phyloP scores from a whole-genome alignment of 1,139 yeast species.

The Diutina sp. region DNA sequence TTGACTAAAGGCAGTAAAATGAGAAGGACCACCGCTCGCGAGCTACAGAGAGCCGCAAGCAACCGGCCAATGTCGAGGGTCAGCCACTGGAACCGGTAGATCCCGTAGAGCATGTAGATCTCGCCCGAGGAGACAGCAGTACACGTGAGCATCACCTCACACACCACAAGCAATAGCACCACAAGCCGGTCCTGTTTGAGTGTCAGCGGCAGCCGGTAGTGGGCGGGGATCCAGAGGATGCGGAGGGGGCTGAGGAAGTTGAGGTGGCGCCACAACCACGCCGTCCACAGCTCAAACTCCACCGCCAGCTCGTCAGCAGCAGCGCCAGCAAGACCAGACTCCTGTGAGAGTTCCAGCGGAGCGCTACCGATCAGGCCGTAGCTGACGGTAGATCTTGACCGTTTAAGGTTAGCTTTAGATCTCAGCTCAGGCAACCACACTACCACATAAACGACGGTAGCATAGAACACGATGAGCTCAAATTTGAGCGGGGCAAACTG shows the following conservation, averaged over 20 bases:
- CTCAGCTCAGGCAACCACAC: conserved; percentile 48
- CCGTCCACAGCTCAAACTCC: not conserved
- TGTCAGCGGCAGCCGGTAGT: conserved; percentile 12
- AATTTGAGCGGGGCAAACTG: conserved; percentile 21
- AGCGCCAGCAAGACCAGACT: not conserved
- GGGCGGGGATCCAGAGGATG: conserved; percentile 23
- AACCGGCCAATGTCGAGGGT: conserved; percentile 47
- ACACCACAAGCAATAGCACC: conserved; percentile 30
- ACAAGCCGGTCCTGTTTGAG: conserved; percentile 12
- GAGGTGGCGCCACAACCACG: not conserved
- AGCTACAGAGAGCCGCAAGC: conserved; percentile 39
- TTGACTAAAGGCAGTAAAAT: conserved; percentile 22
- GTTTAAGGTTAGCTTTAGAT: conserved; percentile 23
- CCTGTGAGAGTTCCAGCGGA: not conserved
- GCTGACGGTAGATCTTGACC: not conserved
- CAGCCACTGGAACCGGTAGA: conserved; percentile 46
- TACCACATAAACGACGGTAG: conserved; percentile 17
- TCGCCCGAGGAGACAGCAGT: conserved; percentile 27
- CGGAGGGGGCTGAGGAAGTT: conserved; percentile 36
- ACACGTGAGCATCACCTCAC: conserved; percentile 32
- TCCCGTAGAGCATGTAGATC: conserved; percentile 42
- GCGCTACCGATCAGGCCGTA: not conserved
- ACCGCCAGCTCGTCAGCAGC: not conserved
- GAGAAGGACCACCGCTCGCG: conserved; percentile 22
- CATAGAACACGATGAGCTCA: conserved; percentile 14